Evolutionary conservation across 345 rosid species (phyloP), one percentile per base, ranked within the genome.

Genomic region (Melaleuca alternifolia): DNA sequence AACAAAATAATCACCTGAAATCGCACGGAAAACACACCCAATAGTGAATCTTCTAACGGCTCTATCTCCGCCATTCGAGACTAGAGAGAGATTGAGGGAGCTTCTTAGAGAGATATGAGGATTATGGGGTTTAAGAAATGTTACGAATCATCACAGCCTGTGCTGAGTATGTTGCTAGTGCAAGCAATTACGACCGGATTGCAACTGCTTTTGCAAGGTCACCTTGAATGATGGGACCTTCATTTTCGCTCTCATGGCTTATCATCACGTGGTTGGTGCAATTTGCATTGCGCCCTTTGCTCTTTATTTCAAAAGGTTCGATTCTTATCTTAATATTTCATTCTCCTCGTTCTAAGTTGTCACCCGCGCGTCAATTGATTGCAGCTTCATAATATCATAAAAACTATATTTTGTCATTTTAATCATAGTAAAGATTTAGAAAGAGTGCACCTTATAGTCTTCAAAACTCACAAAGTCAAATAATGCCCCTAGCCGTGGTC

Each of bases 281-380:
- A 54, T 89, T 57, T 89, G 90, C 52, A 88, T 93, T n/a, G 93
- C 91, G 52, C 93, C 95, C 7, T 89, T 92, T 15, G 95, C 93
- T 84, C 86, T 92, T 79, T 88, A 81, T 85, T 83, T 88, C 7
- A 93, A 93, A 89, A 91, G 95, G 93, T 93, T 21, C 24, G 24
- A 10, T 44, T 15, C 48, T 56, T 26, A 50, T 53, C 30, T 54
- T 33, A 30, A 51, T 75, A 20, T 8, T 10, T 83, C 7, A 30
- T 53, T 46, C 41, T 62, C 37, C 21, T 51, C 10, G n/a, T 62
- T 83, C 41, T 10, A 26, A 14, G 41, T 65, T 46, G 28, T 84
- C n/a, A n/a, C n/a, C n/a, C n/a, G n/a, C n/a, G n/a, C n/a, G n/a
- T n/a, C n/a, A n/a, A n/a, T n/a, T n/a, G n/a, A n/a, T n/a, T n/a